phyloP scores from a whole-genome alignment of 2,329 filamentous ascomycete genomes.

The Colletotrichum australisinense region DNA sequence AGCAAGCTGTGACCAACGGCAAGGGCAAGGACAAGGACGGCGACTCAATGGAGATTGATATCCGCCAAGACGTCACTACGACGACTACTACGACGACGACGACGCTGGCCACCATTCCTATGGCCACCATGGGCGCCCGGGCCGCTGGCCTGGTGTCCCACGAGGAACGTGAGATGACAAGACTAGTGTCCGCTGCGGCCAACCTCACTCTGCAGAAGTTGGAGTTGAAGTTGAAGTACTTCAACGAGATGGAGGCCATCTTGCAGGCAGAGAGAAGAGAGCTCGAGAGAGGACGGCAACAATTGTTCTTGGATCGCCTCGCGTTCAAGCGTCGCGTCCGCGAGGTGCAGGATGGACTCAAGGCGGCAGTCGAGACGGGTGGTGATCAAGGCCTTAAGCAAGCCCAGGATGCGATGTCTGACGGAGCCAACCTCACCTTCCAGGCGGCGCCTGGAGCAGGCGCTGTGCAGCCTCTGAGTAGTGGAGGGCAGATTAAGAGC shows the following conservation, averaged over 20 bases:
- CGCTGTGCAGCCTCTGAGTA: conserved; percentile 65
- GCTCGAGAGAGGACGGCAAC: conserved; percentile 89
- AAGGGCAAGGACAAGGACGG: conserved; percentile 69
- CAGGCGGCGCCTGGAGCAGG: conserved; percentile 56
- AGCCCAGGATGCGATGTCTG: conserved; percentile 58
- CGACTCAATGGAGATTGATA: conserved; percentile 74
- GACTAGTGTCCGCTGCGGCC: conserved; percentile 89
- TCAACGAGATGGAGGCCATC: conserved; percentile 94
- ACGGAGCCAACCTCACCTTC: conserved; percentile 66
- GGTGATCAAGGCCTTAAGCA: conserved; percentile 62
- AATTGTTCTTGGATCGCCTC: conserved; percentile 92
- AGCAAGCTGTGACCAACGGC: conserved; percentile 56
- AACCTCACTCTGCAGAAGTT: conserved; percentile 97
- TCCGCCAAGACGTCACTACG: conserved; percentile 58
- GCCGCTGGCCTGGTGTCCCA: conserved; percentile 91
- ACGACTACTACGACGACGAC: conserved; percentile 62
- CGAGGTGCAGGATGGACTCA: conserved; percentile 83
- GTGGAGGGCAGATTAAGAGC: conserved; percentile 66
- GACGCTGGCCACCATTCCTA: conserved; percentile 79
- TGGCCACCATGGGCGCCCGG: conserved; percentile 88
- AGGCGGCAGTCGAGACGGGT: conserved; percentile 60
- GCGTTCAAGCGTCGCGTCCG: conserved; percentile 89
- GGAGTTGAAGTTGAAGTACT: conserved; percentile 94
- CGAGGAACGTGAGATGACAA: conserved; percentile 96
- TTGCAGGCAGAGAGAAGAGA: conserved; percentile 93